A percentile compares a stretch with the other conserved stretches of the same genome.
Conservation (phyloP, 371 early-diverging fungal genomes). For the Massospora cicadina region DNA sequence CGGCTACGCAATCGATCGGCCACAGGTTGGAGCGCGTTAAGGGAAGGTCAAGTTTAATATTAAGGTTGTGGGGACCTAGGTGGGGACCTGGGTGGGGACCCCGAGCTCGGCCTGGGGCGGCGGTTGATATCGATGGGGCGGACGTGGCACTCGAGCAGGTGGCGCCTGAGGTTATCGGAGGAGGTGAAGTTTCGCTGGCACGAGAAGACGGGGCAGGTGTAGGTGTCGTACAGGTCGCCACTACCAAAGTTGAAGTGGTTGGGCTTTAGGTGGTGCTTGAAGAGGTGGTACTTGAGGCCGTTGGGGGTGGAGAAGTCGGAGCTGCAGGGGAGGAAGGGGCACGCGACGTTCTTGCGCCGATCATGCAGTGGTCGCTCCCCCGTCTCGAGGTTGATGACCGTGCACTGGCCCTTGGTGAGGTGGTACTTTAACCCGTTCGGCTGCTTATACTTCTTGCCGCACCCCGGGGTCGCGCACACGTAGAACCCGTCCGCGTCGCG, state of each 20-base stretch:
- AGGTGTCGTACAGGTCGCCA: not conserved
- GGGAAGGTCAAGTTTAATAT: too few species aligned
- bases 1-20: too few species aligned
- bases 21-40: too few species aligned
- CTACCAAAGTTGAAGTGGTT: not conserved
- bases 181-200: not conserved
- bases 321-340: not conserved
- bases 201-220: not conserved
- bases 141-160: not conserved
- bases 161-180: not conserved
- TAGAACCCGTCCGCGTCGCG: constrained; percentile 1
- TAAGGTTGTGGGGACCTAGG: too few species aligned
- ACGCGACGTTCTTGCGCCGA: not conserved
- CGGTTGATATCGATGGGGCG: not conserved
- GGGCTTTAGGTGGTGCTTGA: not conserved
- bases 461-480: not conserved
- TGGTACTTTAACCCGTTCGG: constrained; percentile 5
- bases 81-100: too few species aligned
- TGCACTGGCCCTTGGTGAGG: not conserved
- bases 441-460: not conserved
- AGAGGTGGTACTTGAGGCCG: not conserved
- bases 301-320: not conserved
- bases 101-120: too few species aligned
- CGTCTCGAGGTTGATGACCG: not conserved
- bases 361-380: not conserved